Percentiles rank a stretch among this genome's conserved stretches.
Evolutionary conservation across 1,139 yeast genomes (phyloP).

Genomic region (Taphrina confusa): DNA sequence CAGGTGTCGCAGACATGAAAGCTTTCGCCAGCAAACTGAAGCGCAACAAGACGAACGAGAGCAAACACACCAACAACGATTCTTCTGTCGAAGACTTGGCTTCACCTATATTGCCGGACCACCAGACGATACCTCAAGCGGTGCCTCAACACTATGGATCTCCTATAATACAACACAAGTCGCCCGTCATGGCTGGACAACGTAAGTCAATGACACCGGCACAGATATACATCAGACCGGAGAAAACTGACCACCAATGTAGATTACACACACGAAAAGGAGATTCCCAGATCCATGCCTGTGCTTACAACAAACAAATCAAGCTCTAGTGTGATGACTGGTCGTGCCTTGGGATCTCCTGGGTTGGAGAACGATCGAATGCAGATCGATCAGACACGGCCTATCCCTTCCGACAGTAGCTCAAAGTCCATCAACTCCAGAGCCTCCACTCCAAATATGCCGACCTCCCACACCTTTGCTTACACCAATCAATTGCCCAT

Average conservation of each 20-base stretch:
- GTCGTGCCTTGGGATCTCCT: constrained; percentile 13
- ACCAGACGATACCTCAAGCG: constrained; percentile 4
- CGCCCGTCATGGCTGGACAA: constrained; percentile 1
- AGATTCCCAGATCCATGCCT: constrained; percentile 31
- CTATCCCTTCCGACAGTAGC: constrained; percentile 12
- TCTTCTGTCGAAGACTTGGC: not conserved
- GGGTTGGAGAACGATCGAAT: constrained; percentile 1
- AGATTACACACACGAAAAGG: constrained; percentile 33
- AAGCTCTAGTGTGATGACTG: constrained; percentile 1
- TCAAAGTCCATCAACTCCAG: constrained; percentile 9
- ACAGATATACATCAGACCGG: not conserved
- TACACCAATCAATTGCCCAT: constrained; percentile 24
- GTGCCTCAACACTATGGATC: constrained; percentile 9
- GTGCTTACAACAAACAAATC: constrained; percentile 8
- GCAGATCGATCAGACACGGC: constrained; percentile 10
- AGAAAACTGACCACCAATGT: too few species aligned
- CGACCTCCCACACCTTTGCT: constrained; percentile 30
- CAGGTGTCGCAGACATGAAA: constrained; percentile 18
- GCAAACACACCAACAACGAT: not conserved
- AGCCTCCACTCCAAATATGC: constrained; percentile 30
- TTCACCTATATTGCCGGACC: not conserved
- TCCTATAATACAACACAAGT: not conserved
- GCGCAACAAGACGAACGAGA: constrained; percentile 23
- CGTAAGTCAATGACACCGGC: not conserved
- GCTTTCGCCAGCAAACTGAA: constrained; percentile 30